Evolutionary conservation across 129 eudicot genomes (phyloP), one percentile per base, ranked within the genome.

Genomic region (Erigeron canadensis): DNA sequence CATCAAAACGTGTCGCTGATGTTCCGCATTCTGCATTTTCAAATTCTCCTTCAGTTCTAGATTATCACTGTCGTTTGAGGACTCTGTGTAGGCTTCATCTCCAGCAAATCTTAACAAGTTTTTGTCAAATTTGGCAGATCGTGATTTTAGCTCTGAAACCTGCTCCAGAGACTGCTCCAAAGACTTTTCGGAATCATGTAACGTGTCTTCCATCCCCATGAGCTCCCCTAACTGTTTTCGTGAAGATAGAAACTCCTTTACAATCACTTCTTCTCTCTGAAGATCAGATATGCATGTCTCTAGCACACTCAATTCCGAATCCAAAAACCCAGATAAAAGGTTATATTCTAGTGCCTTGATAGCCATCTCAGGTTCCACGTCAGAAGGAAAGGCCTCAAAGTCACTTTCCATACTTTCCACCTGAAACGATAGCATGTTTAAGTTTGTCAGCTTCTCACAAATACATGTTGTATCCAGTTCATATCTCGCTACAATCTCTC

Each of bases 11-110:
- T 82, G 84, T 43, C 89, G 85, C 73, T 80, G 96, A 57, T 92
- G 86, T 79, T 92, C 98, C 21, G 79, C 90, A 63, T 88, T 92
- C 79, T 92, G 82, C 95, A 89, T 85, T 74, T 79, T 84, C 55
- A 84, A 65, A 61, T 83, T 86, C 56, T 87, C 76, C 42, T 70
- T 74, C 19, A 19, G 59, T 46, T 73, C 72, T 6, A 81, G 64
- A 67, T 41, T 40, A 48, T 69, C 54, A 42, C 67, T 69, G 71
- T 56, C 54, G 55, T 66, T 85, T 23, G 23, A 69, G 37, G 38
- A 22, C 67, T 66, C 81, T 15, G 53, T 21, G 13, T 58, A 81
- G 71, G 48, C 81, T 11, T 71, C 78, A 45, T 75, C 87, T 54
- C 84, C 78, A 39, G 74, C 54, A 56, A 72, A 71, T 60, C 70